Percentiles rank a stretch among this genome's conserved stretches.
Conservation (phyloP, 352 stramenopile species). For the Blastocystis sp. region DNA sequence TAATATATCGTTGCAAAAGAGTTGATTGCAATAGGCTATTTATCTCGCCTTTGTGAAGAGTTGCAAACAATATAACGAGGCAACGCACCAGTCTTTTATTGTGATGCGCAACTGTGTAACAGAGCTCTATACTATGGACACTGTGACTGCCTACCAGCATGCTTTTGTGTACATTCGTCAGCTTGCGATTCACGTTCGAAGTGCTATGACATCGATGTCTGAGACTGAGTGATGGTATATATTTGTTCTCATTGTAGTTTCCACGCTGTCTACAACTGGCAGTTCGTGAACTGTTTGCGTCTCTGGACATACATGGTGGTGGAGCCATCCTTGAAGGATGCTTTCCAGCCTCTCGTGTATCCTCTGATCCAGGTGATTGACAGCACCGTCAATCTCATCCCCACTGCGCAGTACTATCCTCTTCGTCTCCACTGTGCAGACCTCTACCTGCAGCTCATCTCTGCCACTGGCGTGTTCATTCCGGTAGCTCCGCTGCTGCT, state of each 20-base stretch:
- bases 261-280: constrained; percentile 83
- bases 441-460: constrained; percentile 88
- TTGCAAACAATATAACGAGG: constrained; percentile 37
- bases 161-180: constrained; percentile 98
- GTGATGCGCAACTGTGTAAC: constrained; percentile 95
- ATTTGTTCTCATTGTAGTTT: constrained; percentile 70
- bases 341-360: constrained; percentile 78
- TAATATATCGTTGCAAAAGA: not conserved
- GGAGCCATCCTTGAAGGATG: constrained; percentile 67
- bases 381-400: constrained; percentile 70
- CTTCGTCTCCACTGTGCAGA: constrained; percentile 91
- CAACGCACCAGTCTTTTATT: constrained; percentile 68
- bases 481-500: constrained; percentile 85
- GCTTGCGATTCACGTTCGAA: constrained; percentile 90
- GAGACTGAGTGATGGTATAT: constrained; percentile 69
- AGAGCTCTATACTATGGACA: constrained; percentile 91
- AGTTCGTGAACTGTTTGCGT: constrained; percentile 93
- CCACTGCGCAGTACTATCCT: constrained; percentile 75
- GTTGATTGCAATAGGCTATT: not conserved
- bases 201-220: constrained; percentile 86
- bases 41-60: constrained; percentile 49
- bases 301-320: constrained; percentile 88
- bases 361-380: constrained; percentile 85
- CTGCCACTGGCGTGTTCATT: constrained; percentile 86
- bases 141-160: constrained; percentile 93